Evolutionary conservation across 768 basidiomycete species (phyloP).

Genomic region (Tylopilus rubrobrunneus): DNA sequence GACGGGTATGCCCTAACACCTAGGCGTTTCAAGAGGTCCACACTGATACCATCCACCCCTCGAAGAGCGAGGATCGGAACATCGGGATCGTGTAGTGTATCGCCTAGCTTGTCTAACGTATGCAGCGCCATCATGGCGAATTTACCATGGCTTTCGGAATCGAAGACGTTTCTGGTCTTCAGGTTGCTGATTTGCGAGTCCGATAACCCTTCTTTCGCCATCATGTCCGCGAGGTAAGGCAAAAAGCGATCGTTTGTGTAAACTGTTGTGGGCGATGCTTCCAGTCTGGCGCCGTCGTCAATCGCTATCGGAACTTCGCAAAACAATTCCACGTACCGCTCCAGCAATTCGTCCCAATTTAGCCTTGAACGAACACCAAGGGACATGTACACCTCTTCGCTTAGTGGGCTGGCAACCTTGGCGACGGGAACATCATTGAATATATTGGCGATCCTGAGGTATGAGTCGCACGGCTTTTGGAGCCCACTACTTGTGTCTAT

Average conservation of each 20-base stretch:
- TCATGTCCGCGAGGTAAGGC: neutral
- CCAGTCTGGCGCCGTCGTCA: neutral
- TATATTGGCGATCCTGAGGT: neutral
- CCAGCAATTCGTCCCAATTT: neutral
- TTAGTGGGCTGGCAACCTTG: neutral
- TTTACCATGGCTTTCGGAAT: neutral
- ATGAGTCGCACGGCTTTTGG: neutral
- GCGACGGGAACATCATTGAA: neutral
- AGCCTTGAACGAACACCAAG: neutral
- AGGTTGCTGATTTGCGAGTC: neutral
- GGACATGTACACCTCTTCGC: neutral
- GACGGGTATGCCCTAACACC: neutral
- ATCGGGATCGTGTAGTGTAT: neutral
- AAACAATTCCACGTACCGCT: neutral
- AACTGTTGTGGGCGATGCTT: neutral
- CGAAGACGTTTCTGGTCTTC: neutral
- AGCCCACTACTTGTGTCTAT: neutral
- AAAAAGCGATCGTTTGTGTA: neutral
- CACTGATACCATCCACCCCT: neutral
- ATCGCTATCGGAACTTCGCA: neutral
- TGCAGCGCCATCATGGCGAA: neutral
- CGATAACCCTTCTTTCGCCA: neutral
- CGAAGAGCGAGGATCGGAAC: neutral
- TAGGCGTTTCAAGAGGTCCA: neutral
- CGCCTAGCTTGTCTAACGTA: neutral